Evolutionary conservation across 768 basidiomycete species (phyloP), one percentile per base, ranked within the genome.

Genomic region (Mycena floridula): DNA sequence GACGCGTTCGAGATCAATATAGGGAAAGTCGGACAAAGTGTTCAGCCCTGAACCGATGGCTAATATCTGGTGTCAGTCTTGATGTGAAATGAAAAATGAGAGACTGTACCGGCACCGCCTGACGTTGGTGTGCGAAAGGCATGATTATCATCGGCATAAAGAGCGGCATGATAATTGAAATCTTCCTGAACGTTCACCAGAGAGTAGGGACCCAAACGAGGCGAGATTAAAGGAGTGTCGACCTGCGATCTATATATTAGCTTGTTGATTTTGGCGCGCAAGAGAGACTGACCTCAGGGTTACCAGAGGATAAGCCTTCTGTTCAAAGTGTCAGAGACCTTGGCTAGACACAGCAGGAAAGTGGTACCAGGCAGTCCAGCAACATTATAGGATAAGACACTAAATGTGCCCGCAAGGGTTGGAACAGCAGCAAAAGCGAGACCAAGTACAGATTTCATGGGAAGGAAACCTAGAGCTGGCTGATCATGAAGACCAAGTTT

Each of bases 141-240:
- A 50, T 68, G 67, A 24, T 54, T 57, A 50, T 68, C 67, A 15
- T 50, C 53, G 4, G 57, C 61, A 42, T 68, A 68, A 18, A 68
- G 52, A 7, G 51, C 55, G 9, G 61, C 60, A 35, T 69, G 65
- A 35, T 59, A 69, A 44, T 69, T 67, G 56, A 69, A 69, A 45
- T 69, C 67, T 50, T 66, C 36, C 26, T 65, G 57, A 11, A 65
- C 62, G 32, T 65, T 56, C 45, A 65, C 54, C 35, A 65, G 54
- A 49, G 59, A 62, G 46, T 58, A 63, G 2, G 62, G 59, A 37
- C 45, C 48, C 7, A 65, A 54, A n/a, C 58, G 59, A 22, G 61
- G 50, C 5, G 62, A 60, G 36, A 65, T 64, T 18, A 62, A 44
- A 12, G 63, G 59, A 8, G 63, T 65, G 45, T 65, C 54, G n/a